Percentiles rank a stretch among this genome's conserved stretches.
These are phyloP conservation scores for Aspergillus hiratsukae DNA, from an alignment of 2,329 filamentous ascomycete genomes.

Conservation along the genomic window DNA sequence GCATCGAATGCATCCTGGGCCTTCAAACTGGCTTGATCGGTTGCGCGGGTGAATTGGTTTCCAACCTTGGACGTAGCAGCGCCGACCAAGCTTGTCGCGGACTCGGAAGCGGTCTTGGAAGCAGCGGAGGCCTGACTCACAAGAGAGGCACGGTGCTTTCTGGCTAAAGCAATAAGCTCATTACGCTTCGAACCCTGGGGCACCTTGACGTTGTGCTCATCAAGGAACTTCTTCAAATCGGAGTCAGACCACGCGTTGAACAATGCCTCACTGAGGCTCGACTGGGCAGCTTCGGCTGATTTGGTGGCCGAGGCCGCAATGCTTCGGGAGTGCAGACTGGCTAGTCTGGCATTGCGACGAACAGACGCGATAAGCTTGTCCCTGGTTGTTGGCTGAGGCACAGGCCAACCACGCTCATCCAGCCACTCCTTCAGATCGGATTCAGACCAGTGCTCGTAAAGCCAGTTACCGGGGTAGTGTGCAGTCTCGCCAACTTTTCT, in stretches of 20 bases:
- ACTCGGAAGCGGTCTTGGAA: conserved; percentile 44
- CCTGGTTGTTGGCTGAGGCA: conserved; percentile 75
- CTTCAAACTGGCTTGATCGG: conserved; percentile 60
- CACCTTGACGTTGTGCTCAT: conserved; percentile 84
- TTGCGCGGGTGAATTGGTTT: conserved; percentile 73
- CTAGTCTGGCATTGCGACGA: conserved; percentile 82
- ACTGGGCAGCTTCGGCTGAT: conserved; percentile 65
- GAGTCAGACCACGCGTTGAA: conserved; percentile 88
- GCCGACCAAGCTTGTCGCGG: conserved; percentile 50
- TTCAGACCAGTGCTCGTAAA: conserved; percentile 86
- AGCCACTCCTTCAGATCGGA: conserved; percentile 94
- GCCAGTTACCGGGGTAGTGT: conserved; percentile 90
- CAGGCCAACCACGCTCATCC: conserved; percentile 79
- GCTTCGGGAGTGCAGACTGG: conserved; percentile 63
- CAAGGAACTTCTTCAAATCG: conserved; percentile 85
- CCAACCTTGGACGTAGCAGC: conserved; percentile 71
- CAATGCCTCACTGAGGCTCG: conserved; percentile 73
- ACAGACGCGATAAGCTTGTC: conserved; percentile 86
- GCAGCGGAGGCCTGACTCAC: conserved; percentile 48
- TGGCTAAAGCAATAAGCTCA: conserved; percentile 82
- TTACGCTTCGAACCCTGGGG: conserved; percentile 89
- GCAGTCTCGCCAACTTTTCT: conserved; percentile 71
- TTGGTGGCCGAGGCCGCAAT: conserved; percentile 58
- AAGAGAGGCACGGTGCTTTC: conserved; percentile 73
- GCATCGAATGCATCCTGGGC: conserved; percentile 63